phyloP scores from a whole-genome alignment of 1,284 basidiomycete species.

The Sporisorium sorghi region DNA sequence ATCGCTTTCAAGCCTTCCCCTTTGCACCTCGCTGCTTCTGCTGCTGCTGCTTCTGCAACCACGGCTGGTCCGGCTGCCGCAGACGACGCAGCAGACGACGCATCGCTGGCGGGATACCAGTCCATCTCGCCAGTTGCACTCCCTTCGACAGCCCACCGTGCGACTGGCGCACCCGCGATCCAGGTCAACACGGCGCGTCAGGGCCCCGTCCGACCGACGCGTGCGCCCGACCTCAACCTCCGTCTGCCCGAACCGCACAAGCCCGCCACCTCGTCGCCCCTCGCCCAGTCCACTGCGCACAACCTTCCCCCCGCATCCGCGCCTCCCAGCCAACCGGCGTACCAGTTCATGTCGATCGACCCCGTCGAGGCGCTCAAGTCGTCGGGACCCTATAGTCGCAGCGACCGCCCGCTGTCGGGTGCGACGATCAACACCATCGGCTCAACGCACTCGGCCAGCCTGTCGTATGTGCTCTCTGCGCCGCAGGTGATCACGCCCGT shows the following conservation, averaged over 20 bases:
- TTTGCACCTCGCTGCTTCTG: background rate
- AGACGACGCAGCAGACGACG: background rate
- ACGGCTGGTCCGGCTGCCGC: background rate
- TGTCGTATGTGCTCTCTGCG: conserved; percentile 46
- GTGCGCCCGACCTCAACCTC: conserved; percentile 53
- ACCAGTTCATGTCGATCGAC: conserved; percentile 53
- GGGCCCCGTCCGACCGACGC: conserved; percentile 36
- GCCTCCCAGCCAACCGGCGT: background rate
- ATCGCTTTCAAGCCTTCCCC: conserved; percentile 49
- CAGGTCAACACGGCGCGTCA: conserved; percentile 26
- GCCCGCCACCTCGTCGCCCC: conserved; percentile 23
- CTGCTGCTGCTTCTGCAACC: background rate
- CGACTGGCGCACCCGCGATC: conserved; percentile 30
- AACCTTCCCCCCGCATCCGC: background rate
- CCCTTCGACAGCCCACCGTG: conserved; percentile 35
- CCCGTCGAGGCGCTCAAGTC: conserved; percentile 32
- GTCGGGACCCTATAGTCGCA: conserved; percentile 12
- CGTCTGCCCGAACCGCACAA: conserved; percentile 27
- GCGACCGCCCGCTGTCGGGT: conserved; percentile 24
- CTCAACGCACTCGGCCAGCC: conserved; percentile 21
- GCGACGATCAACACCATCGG: conserved; percentile 45
- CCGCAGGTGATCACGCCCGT: conserved; percentile 53
- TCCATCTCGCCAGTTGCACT: conserved; percentile 16
- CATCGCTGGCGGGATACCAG: conserved; percentile 4
- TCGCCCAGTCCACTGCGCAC: conserved; percentile 8